These are phyloP conservation scores for Schizophyllum amplum DNA, from an alignment of 1,284 basidiomycete genomes.

Conservation along the genomic window DNA sequence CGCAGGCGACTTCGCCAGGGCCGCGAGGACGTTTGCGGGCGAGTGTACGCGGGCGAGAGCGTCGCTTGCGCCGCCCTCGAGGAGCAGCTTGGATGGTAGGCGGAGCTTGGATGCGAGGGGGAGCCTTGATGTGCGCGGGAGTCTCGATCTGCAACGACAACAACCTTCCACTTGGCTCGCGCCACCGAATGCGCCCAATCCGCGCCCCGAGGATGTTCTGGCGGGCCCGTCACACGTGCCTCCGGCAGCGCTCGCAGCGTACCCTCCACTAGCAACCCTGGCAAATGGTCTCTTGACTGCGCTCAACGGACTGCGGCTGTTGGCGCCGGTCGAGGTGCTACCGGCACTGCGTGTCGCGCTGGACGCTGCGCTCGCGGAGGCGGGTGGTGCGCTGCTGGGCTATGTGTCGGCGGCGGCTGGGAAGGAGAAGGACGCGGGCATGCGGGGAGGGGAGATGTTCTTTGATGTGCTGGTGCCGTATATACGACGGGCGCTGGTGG, in stretches of 20 bases:
- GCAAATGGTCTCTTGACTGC: constrained; percentile 70
- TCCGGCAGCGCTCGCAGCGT: constrained; percentile 61
- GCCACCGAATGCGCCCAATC: constrained; percentile 3
- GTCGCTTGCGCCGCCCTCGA: background rate
- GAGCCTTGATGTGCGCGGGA: constrained; percentile 1
- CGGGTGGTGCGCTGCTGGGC: constrained; percentile 33
- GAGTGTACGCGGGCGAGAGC: constrained; percentile 11
- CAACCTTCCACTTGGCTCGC: constrained; percentile 47
- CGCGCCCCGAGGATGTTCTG: background rate
- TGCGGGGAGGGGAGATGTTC: constrained; percentile 50
- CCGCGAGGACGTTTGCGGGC: constrained; percentile 13
- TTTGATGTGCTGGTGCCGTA: constrained; percentile 60
- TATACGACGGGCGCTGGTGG: constrained; percentile 53
- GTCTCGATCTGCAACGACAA: constrained; percentile 2
- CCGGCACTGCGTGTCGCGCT: constrained; percentile 38
- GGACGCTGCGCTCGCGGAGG: constrained; percentile 40
- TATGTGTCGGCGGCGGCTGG: constrained; percentile 26
- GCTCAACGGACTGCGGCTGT: constrained; percentile 75
- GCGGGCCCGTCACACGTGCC: constrained; percentile 44
- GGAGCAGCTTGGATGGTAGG: constrained; percentile 1
- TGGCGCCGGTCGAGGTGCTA: constrained; percentile 61
- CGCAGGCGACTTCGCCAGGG: constrained; percentile 28
- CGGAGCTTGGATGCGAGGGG: constrained; percentile 4
- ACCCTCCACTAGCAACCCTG: constrained; percentile 70
- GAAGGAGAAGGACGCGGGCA: constrained; percentile 33